Percentiles rank a stretch among this genome's conserved stretches.
Conservation (phyloP, 345 rosid genomes). For the Heritiera littoralis region DNA sequence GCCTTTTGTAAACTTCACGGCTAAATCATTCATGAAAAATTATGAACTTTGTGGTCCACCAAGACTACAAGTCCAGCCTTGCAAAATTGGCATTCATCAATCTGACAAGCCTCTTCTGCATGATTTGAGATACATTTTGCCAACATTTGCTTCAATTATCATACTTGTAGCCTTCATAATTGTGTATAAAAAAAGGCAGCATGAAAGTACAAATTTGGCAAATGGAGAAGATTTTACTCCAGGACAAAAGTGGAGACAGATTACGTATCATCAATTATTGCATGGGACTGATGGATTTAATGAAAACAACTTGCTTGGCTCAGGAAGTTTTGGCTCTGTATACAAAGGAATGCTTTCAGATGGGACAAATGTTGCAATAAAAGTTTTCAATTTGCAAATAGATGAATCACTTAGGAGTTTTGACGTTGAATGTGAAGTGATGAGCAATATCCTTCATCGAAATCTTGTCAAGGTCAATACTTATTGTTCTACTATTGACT, state of each 20-base stretch:
- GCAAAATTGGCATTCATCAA: background rate
- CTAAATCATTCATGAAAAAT: conserved; percentile 26
- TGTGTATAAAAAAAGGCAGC: background rate
- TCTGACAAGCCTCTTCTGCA: background rate
- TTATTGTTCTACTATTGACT: background rate
- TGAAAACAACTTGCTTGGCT: background rate
- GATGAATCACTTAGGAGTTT: background rate
- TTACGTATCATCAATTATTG: background rate
- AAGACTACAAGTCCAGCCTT: conserved; percentile 16
- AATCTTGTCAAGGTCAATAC: background rate
- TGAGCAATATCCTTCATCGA: background rate
- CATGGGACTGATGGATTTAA: background rate
- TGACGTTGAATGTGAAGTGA: background rate
- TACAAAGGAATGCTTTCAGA: background rate
- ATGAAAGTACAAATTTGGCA: no score
- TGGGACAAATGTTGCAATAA: background rate
- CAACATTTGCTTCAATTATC: background rate
- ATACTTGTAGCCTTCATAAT: background rate
- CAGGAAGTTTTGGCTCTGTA: background rate
- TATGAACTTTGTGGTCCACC: conserved; percentile 28
- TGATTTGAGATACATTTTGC: conserved; percentile 9
- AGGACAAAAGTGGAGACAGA: background rate
- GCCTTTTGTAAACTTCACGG: conserved; percentile 30
- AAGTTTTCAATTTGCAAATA: background rate
- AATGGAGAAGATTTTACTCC: background rate